These are phyloP conservation scores for Helminthosporium solani DNA, from an alignment of 2,329 filamentous ascomycete genomes.

Conservation along the genomic window DNA sequence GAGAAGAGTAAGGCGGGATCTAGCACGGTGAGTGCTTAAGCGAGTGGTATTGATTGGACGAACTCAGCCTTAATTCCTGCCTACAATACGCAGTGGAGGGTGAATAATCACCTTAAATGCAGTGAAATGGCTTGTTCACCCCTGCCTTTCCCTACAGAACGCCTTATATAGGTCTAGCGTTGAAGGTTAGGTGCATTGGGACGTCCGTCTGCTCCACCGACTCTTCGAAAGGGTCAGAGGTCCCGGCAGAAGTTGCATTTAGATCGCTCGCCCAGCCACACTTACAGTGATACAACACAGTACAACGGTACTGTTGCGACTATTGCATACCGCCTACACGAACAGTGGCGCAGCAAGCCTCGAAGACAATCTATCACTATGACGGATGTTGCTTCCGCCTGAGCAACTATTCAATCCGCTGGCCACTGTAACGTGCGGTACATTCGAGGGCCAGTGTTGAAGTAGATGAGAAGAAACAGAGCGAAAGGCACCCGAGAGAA, in stretches of 20 bases:
- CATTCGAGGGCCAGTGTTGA: background rate
- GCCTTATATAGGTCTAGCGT: slow-evolving; percentile 12
- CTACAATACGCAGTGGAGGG: background rate
- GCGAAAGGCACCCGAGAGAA: background rate
- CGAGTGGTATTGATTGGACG: slow-evolving; percentile 6
- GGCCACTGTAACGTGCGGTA: slow-evolving; percentile 5
- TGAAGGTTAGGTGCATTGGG: background rate
- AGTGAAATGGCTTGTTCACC: slow-evolving; percentile 1
- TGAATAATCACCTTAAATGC: slow-evolving; percentile 14
- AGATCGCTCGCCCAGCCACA: slow-evolving; percentile 3
- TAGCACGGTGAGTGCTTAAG: background rate
- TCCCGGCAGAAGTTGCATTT: background rate
- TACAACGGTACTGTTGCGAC: slow-evolving; percentile 5
- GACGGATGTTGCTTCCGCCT: slow-evolving; percentile 1
- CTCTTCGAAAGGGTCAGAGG: background rate
- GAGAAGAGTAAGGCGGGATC: slow-evolving; percentile 9
- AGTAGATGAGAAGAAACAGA: background rate
- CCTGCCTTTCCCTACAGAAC: slow-evolving; percentile 10
- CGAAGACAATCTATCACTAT: background rate
- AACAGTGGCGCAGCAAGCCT: slow-evolving; percentile 9
- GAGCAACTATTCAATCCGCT: background rate
- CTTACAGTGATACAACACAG: background rate
- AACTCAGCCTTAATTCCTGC: background rate
- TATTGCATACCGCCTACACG: background rate
- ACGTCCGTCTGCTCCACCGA: background rate